A percentile compares a stretch with the other conserved stretches of the same genome.
Evolutionary conservation across 1,284 basidiomycete genomes (phyloP).

Genomic region (Microbotryum violaceum): DNA sequence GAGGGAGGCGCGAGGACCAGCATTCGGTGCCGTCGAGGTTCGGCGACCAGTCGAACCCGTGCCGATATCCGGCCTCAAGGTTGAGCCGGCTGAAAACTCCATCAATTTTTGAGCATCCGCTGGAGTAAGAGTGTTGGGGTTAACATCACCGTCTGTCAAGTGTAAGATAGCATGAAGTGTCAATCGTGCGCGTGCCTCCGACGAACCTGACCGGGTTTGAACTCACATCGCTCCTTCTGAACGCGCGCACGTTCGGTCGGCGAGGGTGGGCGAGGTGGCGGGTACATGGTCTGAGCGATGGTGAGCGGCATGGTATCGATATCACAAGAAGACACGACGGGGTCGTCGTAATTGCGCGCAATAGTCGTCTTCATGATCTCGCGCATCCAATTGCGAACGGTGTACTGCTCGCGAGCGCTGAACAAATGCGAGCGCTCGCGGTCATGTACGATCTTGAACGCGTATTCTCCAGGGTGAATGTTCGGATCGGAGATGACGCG

Average conservation of each 20-base stretch:
- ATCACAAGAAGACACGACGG: slow-evolving; percentile 93
- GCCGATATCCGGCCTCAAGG: slow-evolving; percentile 34
- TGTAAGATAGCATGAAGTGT: no score
- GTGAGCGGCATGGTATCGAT: slow-evolving; percentile 92
- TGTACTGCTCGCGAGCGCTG: slow-evolving; percentile 73
- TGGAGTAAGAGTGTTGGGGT: slow-evolving; percentile 78
- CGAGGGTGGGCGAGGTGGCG: slow-evolving; percentile 86
- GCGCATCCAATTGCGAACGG: slow-evolving; percentile 97
- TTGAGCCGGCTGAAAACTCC: slow-evolving; percentile 18
- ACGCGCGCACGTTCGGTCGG: slow-evolving; percentile 79
- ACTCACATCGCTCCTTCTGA: slow-evolving; percentile 54
- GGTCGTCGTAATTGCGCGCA: slow-evolving; percentile 78
- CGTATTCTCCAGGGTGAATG: slow-evolving; percentile 83
- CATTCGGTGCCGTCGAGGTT: slow-evolving; percentile 37
- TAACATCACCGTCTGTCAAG: slow-evolving; percentile 51
- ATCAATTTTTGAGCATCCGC: slow-evolving; percentile 44
- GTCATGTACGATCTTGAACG: slow-evolving; percentile 90
- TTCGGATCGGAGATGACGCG: slow-evolving; percentile 90
- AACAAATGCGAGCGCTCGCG: slow-evolving; percentile 83
- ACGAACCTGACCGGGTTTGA: background rate
- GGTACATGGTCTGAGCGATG: slow-evolving; percentile 92
- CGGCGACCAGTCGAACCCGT: slow-evolving; percentile 26
- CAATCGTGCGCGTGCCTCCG: background rate
- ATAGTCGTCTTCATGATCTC: slow-evolving; percentile 99
- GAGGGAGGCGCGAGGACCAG: no score